Evolutionary conservation across 2,329 filamentous ascomycete genomes (phyloP), one percentile per base, ranked within the genome.

Genomic region (Verticillium zaregamsianum): DNA sequence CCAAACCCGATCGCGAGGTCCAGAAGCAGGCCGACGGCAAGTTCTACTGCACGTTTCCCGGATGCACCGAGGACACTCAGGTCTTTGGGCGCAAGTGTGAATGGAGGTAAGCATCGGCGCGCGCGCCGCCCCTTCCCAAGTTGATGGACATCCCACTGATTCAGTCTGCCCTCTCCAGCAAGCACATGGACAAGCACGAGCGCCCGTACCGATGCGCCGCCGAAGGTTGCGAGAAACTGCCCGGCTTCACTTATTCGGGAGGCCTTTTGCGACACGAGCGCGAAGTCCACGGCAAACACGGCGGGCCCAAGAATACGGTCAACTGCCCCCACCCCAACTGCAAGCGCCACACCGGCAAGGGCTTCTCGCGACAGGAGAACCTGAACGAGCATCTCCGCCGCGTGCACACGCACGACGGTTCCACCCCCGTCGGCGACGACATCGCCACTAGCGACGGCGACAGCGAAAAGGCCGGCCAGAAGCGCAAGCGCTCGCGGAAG

Each of bases 141-240:
- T 33, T 40, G 1, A 25, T 20, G 9, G 49, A 32, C 7, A 9
- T 35, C n/a, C 61, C 61, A 65, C 69, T 75, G 67, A 75, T 64
- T 33, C 32, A 11, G 60, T 32, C 20, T 25, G 7, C 35, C 20
- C 37, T 59, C 15, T 15, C 7, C 66, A 96, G 92, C 73, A 97
- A 98, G 79, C 94, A 98, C 74, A 97, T 97, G 93, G 94, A 98
- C 78, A 97, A 97, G 74, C 94, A 98, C 73, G 93, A 97, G 68
- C 85, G 94, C 14, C 94, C 94, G 1, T 98, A 97, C 73, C 91
- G 93, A 70, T 98, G 94, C 75, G 82, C 80, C 25, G 88, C 90
- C 54, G 83, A 86, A n/a, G 90, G 90, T 40, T 97, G 94, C 75
- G 92, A 94, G 70, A 97, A 97, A 70, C 84, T 97, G 0, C 91